Conservation (phyloP, 139 green algal species). For the Picochlorum sp. region DNA sequence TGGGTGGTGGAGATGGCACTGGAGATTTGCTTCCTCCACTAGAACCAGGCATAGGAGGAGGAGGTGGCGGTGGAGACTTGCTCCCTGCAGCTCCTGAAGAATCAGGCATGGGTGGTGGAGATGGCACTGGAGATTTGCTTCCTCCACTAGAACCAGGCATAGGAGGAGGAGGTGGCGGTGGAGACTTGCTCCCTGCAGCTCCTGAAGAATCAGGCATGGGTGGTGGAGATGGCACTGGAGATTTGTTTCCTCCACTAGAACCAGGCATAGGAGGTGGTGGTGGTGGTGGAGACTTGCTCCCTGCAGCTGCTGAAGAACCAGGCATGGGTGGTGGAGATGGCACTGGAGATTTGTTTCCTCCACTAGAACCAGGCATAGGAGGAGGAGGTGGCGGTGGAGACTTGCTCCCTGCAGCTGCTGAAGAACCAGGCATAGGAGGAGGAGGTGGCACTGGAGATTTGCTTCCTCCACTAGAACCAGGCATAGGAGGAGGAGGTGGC, state of each 20-base stretch:
- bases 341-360: not conserved
- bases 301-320: no score
- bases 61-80: not conserved
- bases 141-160: not conserved
- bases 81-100: not conserved
- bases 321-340: slow-evolving; percentile 4
- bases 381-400: not conserved
- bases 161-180: not conserved
- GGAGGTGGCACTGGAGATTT: not conserved
- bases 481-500: not conserved
- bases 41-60: not conserved
- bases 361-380: not conserved
- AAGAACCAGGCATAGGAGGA: not conserved
- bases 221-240: not conserved
- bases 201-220: not conserved
- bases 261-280: not conserved
- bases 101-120: slow-evolving; percentile 8
- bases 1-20: not conserved
- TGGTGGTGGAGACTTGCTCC: not conserved
- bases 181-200: not conserved
- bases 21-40: not conserved
- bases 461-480: not conserved
- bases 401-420: no score
- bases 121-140: not conserved
- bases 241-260: not conserved